Percentiles rank a stretch among this genome's conserved stretches.
Conservation (phyloP, 1,284 basidiomycete species). For the Cryptococcus deneoformans region DNA sequence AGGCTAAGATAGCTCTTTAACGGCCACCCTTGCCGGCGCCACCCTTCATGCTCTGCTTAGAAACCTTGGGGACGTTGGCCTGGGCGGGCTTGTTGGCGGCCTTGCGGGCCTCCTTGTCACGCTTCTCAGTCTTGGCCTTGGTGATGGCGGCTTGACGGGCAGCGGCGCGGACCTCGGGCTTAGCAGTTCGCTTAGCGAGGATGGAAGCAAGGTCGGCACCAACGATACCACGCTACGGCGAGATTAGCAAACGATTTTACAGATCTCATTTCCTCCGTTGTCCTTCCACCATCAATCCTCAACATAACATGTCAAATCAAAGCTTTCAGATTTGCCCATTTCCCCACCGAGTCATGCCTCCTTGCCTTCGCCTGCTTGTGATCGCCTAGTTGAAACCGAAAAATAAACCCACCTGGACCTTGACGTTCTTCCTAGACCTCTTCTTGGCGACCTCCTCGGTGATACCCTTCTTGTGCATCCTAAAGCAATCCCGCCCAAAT, state of each 20-base stretch:
- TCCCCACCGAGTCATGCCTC: background rate
- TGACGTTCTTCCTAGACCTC: slow-evolving; percentile 93
- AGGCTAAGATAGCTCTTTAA: slow-evolving; percentile 22
- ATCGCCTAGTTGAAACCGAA: background rate
- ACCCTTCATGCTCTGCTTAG: slow-evolving; percentile 96
- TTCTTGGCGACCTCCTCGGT: slow-evolving; percentile 99
- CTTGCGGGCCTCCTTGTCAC: slow-evolving; percentile 94
- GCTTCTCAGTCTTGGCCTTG: slow-evolving; percentile 93
- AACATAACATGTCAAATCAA: background rate
- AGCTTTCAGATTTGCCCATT: background rate
- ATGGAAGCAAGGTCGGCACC: slow-evolving; percentile 92
- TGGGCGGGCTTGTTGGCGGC: slow-evolving; percentile 63
- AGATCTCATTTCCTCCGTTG: background rate
- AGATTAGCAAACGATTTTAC: background rate
- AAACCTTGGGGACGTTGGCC: slow-evolving; percentile 72
- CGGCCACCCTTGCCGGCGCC: slow-evolving; percentile 52
- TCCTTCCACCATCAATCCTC: background rate
- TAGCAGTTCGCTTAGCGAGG: slow-evolving; percentile 87
- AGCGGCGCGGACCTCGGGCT: slow-evolving; percentile 77
- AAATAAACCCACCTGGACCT: slow-evolving; percentile 60
- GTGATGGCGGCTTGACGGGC: slow-evolving; percentile 79
- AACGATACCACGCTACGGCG: slow-evolving; percentile 81
- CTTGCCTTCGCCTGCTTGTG: background rate
- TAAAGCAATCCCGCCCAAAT: slow-evolving; percentile 6
- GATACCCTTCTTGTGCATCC: slow-evolving; percentile 99